Evolutionary conservation across 352 stramenopile species (phyloP), one percentile per base, ranked within the genome.

Genomic region (Phytophthora ramorum): DNA sequence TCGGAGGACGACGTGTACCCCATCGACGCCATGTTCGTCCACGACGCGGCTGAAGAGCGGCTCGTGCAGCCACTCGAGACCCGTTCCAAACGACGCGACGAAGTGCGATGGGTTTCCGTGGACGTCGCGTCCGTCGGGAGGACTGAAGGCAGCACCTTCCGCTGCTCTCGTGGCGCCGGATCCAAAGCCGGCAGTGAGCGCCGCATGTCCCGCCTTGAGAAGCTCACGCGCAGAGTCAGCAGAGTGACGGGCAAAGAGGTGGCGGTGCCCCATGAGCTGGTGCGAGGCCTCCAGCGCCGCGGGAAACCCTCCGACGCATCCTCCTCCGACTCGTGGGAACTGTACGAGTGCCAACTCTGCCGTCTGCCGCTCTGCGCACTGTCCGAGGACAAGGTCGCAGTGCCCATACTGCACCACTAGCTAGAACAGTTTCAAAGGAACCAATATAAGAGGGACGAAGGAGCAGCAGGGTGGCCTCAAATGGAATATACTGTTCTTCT

Each of bases 331-430:
- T 10, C 46, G 9, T 81, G 75, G 53, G 63, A 69, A 40, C 48
- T 87, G n/a, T 76, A 71, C 28, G 78, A 84, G 54, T 87, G 78
- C 47, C 58, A 61, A 35, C 46, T 78, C 32, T 87, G 78, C 58
- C 60, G 73, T 12, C 66, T 87, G 51, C 73, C 75, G 16, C 69
- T 84, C 41, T 74, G 60, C 44, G 73, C 70, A 1, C 32, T 79
- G 20, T 46, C 12, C 22, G 26, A 71, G 6, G 54, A 56, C 17
- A 58, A 60, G 26, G 43, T 79, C 1, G 75, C 73, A 6, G 28
- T 87, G 0, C 71, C 66, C 20, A n/a, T 79, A 6, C 32, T 71
- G 16, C 20, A 65, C 22, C 30, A 44, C 13, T 7, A 44, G n/a
- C 7, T 35, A 35, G 30, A 13, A 35, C 4, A 35, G 10, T 8